These are phyloP conservation scores for Suillus subaureus DNA, from an alignment of 768 basidiomycete genomes.

Conservation along the genomic window DNA sequence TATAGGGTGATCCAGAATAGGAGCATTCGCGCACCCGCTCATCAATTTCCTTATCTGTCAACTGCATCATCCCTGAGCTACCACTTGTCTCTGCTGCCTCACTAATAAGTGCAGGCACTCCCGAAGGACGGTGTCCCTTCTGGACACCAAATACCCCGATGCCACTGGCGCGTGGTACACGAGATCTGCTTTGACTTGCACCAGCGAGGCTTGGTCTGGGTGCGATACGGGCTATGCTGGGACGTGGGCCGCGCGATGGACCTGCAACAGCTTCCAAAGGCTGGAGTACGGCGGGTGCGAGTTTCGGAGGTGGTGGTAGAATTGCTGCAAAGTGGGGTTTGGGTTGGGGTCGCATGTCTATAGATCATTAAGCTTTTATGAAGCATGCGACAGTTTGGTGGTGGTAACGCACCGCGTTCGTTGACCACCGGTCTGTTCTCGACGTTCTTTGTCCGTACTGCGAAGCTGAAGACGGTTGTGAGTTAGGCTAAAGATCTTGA, in stretches of 20 bases:
- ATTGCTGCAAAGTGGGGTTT: constrained; percentile 71
- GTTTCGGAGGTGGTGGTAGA: constrained; percentile 46
- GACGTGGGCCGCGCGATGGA: constrained; percentile 30
- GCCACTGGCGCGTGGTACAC: constrained; percentile 34
- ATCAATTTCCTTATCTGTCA: constrained; percentile 75
- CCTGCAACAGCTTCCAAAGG: constrained; percentile 28
- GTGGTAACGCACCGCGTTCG: constrained; percentile 58
- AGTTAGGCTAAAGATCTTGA: constrained; percentile 1
- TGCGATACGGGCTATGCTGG: neutral
- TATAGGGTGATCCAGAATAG: neutral
- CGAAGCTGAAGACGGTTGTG: constrained; percentile 55
- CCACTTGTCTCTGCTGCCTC: constrained; percentile 19
- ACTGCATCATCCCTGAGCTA: constrained; percentile 16
- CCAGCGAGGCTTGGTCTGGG: constrained; percentile 9
- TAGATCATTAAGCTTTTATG: neutral
- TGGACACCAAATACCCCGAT: constrained; percentile 24
- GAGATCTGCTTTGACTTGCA: constrained; percentile 18
- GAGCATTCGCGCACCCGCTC: constrained; percentile 53
- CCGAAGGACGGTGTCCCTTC: constrained; percentile 22
- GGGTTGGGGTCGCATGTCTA: constrained; percentile 60
- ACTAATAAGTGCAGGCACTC: constrained; percentile 12
- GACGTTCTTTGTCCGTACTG: constrained; percentile 81
- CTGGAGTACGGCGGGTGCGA: constrained; percentile 50
- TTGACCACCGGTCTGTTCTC: constrained; percentile 83
- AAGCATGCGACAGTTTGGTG: neutral